phyloP scores from a whole-genome alignment of 257 asterid species.

The Gynochthodes officinalis region DNA sequence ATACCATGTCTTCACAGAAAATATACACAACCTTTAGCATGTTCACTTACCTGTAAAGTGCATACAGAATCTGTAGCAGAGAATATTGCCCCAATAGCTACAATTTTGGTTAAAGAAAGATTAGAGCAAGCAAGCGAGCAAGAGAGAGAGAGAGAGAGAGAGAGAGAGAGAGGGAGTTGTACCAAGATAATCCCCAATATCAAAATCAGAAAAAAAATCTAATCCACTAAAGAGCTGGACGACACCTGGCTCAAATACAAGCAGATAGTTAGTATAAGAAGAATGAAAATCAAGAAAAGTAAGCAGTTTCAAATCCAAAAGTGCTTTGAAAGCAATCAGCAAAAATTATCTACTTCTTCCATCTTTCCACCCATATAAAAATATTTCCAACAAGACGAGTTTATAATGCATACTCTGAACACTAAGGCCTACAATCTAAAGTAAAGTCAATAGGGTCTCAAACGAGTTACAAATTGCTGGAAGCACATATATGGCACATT shows the following conservation, averaged over 20 bases:
- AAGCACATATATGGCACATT: not conserved
- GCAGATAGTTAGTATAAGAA: not conserved
- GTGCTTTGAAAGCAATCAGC: not conserved
- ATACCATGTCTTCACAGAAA: not conserved
- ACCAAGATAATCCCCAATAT: slow-evolving; percentile 49
- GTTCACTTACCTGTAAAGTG: slow-evolving; percentile 41
- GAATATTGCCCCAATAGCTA: slow-evolving; percentile 48
- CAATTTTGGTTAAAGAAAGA: not conserved
- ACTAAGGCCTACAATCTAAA: not conserved
- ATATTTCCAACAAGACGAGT: not conserved
- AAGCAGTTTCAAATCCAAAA: not conserved
- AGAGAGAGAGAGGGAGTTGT: not conserved
- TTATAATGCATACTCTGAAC: not conserved
- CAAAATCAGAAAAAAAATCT: slow-evolving; percentile 28
- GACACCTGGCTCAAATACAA: slow-evolving; percentile 25
- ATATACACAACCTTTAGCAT: not conserved
- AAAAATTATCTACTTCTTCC: not conserved
- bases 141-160: not conserved
- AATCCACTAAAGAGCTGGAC: slow-evolving; percentile 22
- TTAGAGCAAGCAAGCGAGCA: not conserved
- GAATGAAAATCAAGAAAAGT: not conserved
- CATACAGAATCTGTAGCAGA: slow-evolving; percentile 55
- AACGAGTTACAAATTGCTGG: not conserved
- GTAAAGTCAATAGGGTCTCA: not conserved
- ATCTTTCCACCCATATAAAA: not conserved